Evolutionary conservation across 78 protist species (phyloP), one percentile per base, ranked within the genome.

Genomic region (Monocercomonoides exilis): DNA sequence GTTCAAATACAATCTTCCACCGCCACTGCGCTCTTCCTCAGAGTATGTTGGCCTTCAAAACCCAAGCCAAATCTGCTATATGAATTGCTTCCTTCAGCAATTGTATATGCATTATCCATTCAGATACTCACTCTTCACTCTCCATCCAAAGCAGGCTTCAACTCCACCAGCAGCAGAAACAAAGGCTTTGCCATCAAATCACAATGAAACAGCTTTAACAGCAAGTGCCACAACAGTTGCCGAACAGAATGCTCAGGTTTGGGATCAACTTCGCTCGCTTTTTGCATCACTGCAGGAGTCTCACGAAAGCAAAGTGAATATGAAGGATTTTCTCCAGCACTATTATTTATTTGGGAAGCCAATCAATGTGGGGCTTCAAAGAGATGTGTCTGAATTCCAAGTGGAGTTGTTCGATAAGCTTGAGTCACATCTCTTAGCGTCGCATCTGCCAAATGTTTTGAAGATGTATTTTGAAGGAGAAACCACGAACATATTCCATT

Each of bases 331-430:
- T 0, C 46, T 87, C 70, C 45, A 2, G 43, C 44, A 85, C 11
- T 87, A n/a, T 54, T 2, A 43, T 2, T 85, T 43, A 46, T 46
- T 1, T 3, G 91, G 89, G 29, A 45, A 38, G 36, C 84, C 90
- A 1, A 3, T 91, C 44, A 63, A 81, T 34, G 41, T 77, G 2
- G 0, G 54, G 0, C 33, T 41, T 36, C 93, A 91, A 84, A 41
- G 77, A 88, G 92, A 90, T 70, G 92, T 41, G 0, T 92, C 91
- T 81, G 98, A 96, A 92, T 96, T 93, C 89, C 87, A 90, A 81
- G 91, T 89, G 45, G 41, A 81, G 70, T 79, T 96, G 33, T 90
- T 94, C 29, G 97, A 96, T 38, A 84, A 87, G 38, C 64, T 95
- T 41, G 98, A 95, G 77, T 21, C 4, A 2, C 43, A 44, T 0